These are phyloP conservation scores for Candida hispaniensis DNA, from an alignment of 805 yeast species.

Conservation along the genomic window DNA sequence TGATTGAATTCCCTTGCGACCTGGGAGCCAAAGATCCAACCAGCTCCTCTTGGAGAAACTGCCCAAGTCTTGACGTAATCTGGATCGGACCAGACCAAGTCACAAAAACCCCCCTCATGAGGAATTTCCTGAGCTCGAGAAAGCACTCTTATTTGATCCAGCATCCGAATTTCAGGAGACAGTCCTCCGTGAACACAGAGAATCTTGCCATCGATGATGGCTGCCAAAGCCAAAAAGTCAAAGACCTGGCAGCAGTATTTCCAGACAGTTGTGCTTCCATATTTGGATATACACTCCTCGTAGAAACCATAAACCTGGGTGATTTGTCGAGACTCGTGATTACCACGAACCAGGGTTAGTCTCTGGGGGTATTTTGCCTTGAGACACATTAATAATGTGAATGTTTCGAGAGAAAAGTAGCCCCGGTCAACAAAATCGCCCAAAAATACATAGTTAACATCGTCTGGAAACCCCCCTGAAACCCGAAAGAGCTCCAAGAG, in stretches of 20 bases:
- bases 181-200: slow-evolving; percentile 96
- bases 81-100: slow-evolving; percentile 95
- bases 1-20: slow-evolving; percentile 95
- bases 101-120: slow-evolving; percentile 98
- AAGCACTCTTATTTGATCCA: slow-evolving; percentile 89
- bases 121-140: slow-evolving; percentile 98
- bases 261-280: slow-evolving; percentile 93
- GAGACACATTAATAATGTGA: slow-evolving; percentile 84
- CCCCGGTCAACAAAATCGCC: slow-evolving; percentile 98
- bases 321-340: slow-evolving; percentile 93
- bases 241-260: slow-evolving; percentile 93
- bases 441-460: slow-evolving; percentile 70
- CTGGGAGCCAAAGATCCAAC: slow-evolving; percentile 91
- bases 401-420: slow-evolving; percentile 88
- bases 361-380: slow-evolving; percentile 80
- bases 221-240: slow-evolving; percentile 87
- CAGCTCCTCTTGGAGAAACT: slow-evolving; percentile 96
- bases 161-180: slow-evolving; percentile 94
- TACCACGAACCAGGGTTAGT: slow-evolving; percentile 90
- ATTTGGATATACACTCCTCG: slow-evolving; percentile 87
- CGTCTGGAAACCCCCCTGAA: slow-evolving; percentile 84
- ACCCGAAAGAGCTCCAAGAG: slow-evolving; percentile 79
- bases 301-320: slow-evolving; percentile 98
- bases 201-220: slow-evolving; percentile 88
- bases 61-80: slow-evolving; percentile 98